Evolutionary conservation across 441 rosid species (phyloP), one percentile per base, ranked within the genome.

Genomic region (Euphorbia schlechtendalii): DNA sequence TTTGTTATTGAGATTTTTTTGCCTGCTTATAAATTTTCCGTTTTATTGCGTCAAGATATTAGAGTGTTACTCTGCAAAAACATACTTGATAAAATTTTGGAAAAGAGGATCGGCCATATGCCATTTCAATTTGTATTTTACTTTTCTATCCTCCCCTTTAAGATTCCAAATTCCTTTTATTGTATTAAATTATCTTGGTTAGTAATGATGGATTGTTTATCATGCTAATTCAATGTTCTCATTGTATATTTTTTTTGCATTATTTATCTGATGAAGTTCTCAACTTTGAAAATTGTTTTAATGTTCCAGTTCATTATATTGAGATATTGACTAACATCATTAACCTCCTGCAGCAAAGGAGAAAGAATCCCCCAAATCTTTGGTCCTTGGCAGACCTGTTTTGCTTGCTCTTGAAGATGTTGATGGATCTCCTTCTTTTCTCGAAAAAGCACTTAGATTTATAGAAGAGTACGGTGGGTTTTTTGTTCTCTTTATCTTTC

Each of bases 361-460:
- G 46, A 86, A 85, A 72, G 80, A 74, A 68, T 79, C 87, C 69
- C 53, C 76, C 60, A 82, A 77, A 77, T 71, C 90, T 69, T 69
- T 81, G 20, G 87, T 92, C 65, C 40, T 83, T 59, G 96, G 96
- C 74, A 85, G 89, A 73, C 98, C 99, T n/a, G n/a, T n/a, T n/a
- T n/a, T n/a, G n/a, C n/a, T n/a, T n/a, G n/a, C n/a, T n/a, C n/a
- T n/a, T n/a, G 98, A 95, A 83, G 98, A 95, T 76, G 96, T 87
- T 67, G 99, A 95, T 73, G 99, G 98, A 69, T 69, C 89, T 80
- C 99, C 99, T 38, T 90, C 99, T 51, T 95, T 95, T 82, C 77
- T 95, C 86, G 99, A 95, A 77, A 95, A 95, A 78, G 93, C 98
- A 73, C 93, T 95, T 58, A 83, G 82, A 72, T 95, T 85, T 74